Evolutionary conservation across 2,329 filamentous ascomycete species (phyloP).

Genomic region (Cadophora luteo-olivacea): DNA sequence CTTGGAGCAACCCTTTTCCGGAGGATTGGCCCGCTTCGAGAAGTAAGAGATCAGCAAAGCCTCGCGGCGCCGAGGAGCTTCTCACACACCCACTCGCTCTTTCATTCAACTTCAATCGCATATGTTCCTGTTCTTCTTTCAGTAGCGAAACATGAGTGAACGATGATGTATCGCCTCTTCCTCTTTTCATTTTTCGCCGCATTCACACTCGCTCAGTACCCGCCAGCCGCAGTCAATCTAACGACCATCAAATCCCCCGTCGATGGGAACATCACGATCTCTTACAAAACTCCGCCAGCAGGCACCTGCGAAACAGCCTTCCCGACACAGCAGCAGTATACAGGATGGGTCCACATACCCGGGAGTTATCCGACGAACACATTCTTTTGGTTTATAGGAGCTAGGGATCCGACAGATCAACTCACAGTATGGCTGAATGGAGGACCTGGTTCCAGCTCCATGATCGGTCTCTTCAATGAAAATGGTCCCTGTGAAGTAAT

Average conservation of each 20-base stretch:
- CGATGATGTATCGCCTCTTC: conserved; percentile 39
- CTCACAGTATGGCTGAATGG: conserved; percentile 72
- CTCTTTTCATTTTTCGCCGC: conserved; percentile 34
- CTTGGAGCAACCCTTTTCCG: background rate
- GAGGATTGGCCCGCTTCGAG: background rate
- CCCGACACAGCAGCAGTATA: conserved; percentile 69
- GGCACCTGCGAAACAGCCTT: conserved; percentile 72
- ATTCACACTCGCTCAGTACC: conserved; percentile 45
- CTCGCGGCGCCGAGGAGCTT: conserved; percentile 4
- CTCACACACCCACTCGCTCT: background rate
- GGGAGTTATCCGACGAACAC: conserved; percentile 58
- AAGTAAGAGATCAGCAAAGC: conserved; percentile 5
- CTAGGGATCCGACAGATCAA: conserved; percentile 53
- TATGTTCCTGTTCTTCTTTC: conserved; percentile 22
- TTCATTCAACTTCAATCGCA: background rate
- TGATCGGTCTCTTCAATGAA: conserved; percentile 69
- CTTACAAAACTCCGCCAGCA: conserved; percentile 66
- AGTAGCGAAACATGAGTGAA: conserved; percentile 39
- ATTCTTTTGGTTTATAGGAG: conserved; percentile 56
- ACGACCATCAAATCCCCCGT: conserved; percentile 67
- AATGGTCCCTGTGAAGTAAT: conserved; percentile 61
- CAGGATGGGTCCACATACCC: conserved; percentile 71
- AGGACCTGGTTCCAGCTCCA: conserved; percentile 68
- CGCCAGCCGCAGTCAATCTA: conserved; percentile 49
- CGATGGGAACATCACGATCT: conserved; percentile 68